Evolutionary conservation across 192 early-diverging fungal genomes (phyloP), one percentile per base, ranked within the genome.

Genomic region (Coemansia sp.): DNA sequence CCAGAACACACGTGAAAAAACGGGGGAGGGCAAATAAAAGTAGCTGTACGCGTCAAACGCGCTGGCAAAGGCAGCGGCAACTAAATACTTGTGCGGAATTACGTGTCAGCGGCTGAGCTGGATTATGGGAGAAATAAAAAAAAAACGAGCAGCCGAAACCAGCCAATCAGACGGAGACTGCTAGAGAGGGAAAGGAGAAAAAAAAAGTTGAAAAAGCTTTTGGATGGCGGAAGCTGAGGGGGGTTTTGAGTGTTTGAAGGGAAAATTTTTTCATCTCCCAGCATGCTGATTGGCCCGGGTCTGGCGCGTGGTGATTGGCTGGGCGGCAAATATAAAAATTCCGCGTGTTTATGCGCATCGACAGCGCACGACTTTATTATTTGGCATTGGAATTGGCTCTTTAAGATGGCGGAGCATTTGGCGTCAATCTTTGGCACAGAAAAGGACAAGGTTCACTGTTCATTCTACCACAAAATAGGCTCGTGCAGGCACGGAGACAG

Each of bases 401-500:
- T 12, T 14, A 54, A 18, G 28, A 90, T 91, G 89, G 89, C 89
- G 20, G 87, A 89, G 55, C 88, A 91, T 72, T 76, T 91, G 41
- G 89, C 89, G 4, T 85, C 83, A 37, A 98, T 98, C 52, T 98
- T 95, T 71, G 95, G 95, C 37, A 98, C 95, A 15, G 95, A 98
- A 63, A 94, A 94, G 72, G 95, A 96, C 91, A 92, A 93, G 85
- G 94, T 98, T 56, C 93, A 98, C 67, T 98, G 96, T 79, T 93
- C 91, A 40, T 98, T 97, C 64, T 98, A 98, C 85, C 93, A 94
- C 84, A 97, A 99, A 82, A 99, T 97, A 47, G 97, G 97, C 26
- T 94, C 97, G 32, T 99, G 97, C 67, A 82, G 95, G 15, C 95
- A 97, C 63, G 95, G 94, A 46, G 97, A 99, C 62, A 84, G 92